Evolutionary conservation across 768 basidiomycete species (phyloP), one percentile per base, ranked within the genome.

Genomic region (Psilocybe subaeruginosa): DNA sequence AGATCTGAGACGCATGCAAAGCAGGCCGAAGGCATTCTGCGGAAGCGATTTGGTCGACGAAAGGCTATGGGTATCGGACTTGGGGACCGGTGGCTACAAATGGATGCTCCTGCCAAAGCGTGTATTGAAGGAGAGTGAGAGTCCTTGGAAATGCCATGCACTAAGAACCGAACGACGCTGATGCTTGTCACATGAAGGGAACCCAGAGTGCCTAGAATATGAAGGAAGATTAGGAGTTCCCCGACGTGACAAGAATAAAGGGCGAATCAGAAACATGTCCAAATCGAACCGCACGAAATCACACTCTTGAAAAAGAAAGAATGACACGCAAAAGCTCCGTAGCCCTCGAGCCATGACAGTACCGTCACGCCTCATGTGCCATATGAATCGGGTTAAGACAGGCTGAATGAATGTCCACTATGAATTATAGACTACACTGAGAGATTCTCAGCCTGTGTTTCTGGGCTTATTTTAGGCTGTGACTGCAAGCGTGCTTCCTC

Each of bases 401-500:
- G 33, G 11, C 8, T 12, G 23, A 29, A 43, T 17, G 35, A 49
- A 60, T 37, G 51, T 41, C 23, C 12, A 54, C 35, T 58, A 58
- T 50, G 50, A 58, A 54, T 43, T 54, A 58, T 35, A 58, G 31
- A 33, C 61, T 63, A 63, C 31, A 49, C 46, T 30, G 54, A 48
- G 43, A 35, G 27, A 37, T 49, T 59, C 47, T 63, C 56, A 52
- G 52, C 41, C 39, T 45, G 31, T 27, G 33, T 46, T 53, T 54
- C 45, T 17, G 52, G 37, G 31, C 31, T 54, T 39, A 33, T 46
- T 54, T 48, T 16, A 19, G 53, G 27, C 41, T 59, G 57, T 27
- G 54, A 37, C 48, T 54, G 47, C 47, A 54, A 17, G 16, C 54
- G 62, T 14, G 62, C 62, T 31, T 59, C 46, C 31, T 63, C 62